Evolutionary conservation across 2,329 filamentous ascomycete species (phyloP).

Genomic region (Westerdykella ornata): DNA sequence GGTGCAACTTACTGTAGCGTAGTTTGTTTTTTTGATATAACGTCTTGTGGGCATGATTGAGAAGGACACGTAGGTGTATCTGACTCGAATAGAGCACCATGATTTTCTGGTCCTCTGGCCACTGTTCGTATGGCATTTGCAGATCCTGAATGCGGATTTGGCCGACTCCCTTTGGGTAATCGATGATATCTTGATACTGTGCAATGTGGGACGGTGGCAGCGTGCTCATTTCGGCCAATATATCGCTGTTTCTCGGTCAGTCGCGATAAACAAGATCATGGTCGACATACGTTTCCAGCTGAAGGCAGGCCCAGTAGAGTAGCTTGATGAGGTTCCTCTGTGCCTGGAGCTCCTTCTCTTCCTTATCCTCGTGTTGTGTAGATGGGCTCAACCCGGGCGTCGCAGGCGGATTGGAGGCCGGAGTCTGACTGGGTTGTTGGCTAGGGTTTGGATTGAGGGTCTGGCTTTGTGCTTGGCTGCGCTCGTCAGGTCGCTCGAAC

Average conservation of each 20-base stretch:
- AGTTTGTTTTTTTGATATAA: too few species aligned
- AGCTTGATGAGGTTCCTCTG: constrained; percentile 45
- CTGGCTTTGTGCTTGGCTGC: too few species aligned
- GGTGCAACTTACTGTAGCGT: constrained; percentile 2
- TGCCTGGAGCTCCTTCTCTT: too few species aligned
- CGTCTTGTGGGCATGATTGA: constrained; percentile 51
- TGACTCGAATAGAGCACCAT: constrained; percentile 57
- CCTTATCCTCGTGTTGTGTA: neutral
- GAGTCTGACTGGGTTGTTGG: too few species aligned
- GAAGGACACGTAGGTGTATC: constrained; percentile 52
- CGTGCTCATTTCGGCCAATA: constrained; percentile 72
- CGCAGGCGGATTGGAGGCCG: neutral
- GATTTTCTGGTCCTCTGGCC: constrained; percentile 35
- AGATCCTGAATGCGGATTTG: constrained; percentile 13
- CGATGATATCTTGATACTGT: constrained; percentile 54
- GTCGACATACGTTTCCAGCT: constrained; percentile 74
- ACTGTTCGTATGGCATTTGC: constrained; percentile 15
- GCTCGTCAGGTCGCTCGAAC: too few species aligned
- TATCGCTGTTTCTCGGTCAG: too few species aligned
- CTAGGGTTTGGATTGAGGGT: too few species aligned
- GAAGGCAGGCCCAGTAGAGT: constrained; percentile 88
- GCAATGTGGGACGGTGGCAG: constrained; percentile 57
- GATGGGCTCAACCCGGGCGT: neutral
- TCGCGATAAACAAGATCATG: too few species aligned
- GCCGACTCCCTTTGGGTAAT: constrained; percentile 58